These are phyloP conservation scores for Scutellaria baicalensis DNA, from an alignment of 257 asterid species.

Conservation along the genomic window DNA sequence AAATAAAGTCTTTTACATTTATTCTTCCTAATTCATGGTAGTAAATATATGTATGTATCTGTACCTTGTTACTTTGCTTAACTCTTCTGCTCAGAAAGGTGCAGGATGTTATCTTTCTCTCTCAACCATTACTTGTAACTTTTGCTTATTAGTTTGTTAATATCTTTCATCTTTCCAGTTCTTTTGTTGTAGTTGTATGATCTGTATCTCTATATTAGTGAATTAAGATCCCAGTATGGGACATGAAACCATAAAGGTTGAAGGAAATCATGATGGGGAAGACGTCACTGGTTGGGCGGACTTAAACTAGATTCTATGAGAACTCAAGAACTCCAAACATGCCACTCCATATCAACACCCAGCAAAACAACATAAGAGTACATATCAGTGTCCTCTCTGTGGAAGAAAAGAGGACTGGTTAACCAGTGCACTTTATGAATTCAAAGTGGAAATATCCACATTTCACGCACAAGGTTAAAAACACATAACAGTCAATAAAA, in stretches of 20 bases:
- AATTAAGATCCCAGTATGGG: background rate
- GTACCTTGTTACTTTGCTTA: background rate
- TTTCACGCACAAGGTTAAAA: background rate
- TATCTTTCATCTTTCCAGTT: background rate
- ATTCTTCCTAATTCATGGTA: background rate
- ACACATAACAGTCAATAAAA: background rate
- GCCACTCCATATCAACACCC: background rate
- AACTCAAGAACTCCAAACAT: background rate
- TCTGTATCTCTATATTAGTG: background rate
- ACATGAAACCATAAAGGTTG: background rate
- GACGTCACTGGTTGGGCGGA: background rate
- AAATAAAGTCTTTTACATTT: background rate
- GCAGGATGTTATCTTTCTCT: background rate
- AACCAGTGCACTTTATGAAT: background rate
- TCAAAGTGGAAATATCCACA: background rate
- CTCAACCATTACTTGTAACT: background rate
- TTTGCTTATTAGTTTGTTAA: background rate
- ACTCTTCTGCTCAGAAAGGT: background rate
- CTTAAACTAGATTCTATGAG: background rate
- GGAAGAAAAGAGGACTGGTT: background rate
- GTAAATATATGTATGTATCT: background rate
- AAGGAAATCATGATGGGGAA: background rate
- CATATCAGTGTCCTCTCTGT: background rate
- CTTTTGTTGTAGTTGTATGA: constrained; percentile 2
- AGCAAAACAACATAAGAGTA: background rate